Base-by-base conservation (phyloP, 2,329 filamentous ascomycete genomes). In the Fusarium sp. region DNA sequence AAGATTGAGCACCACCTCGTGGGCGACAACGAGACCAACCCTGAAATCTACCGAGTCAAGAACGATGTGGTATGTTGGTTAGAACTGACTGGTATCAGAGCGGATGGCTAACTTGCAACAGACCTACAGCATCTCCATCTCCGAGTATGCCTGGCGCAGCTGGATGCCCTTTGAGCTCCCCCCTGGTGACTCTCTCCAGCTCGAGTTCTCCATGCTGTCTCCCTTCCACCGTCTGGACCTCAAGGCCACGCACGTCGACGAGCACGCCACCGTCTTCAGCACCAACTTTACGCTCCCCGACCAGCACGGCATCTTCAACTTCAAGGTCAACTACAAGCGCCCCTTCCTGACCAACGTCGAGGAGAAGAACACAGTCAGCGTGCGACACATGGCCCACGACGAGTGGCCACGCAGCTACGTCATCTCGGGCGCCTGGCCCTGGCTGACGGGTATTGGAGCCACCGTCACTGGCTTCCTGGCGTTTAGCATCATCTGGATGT, bases 241-340 rank as follows among this genome's bases (percentile, higher is more conserved):
- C 35, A 79, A 85, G 10, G 89, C 90, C 15, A 82, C 87, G 11
- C 83, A 84, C 35, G 87, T 87, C 30, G 92, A 91, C 2, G 83
- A 87, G 64, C 92, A 94, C 78, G 91, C 91, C 73, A 92, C 94
- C 59, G 88, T 93, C 71, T 99, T 92, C 87, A 88, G 89, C 72
- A 88, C 90, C 54, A 88, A 90, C 27, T 98, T 99, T 85, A 93
- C 88, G 73, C 89, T 96, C 5, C 97, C 97, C 6, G 97, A 99
- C 82, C 97, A 99, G 85, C 97, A 99, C 86, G 97, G 97, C 81
- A 98, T 99, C 85, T 99, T 98, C 89, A 97, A 97, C 86, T 98
- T 99, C 89, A 91, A 92, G 81, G 89, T 98, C 84, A 97, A 98
- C 88, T 98, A 98, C 89, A 97, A 97, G 88, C 92, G 97, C 8